phyloP scores from a whole-genome alignment of 2,329 filamentous ascomycete species.

The Pestalotiopsis sp. region DNA sequence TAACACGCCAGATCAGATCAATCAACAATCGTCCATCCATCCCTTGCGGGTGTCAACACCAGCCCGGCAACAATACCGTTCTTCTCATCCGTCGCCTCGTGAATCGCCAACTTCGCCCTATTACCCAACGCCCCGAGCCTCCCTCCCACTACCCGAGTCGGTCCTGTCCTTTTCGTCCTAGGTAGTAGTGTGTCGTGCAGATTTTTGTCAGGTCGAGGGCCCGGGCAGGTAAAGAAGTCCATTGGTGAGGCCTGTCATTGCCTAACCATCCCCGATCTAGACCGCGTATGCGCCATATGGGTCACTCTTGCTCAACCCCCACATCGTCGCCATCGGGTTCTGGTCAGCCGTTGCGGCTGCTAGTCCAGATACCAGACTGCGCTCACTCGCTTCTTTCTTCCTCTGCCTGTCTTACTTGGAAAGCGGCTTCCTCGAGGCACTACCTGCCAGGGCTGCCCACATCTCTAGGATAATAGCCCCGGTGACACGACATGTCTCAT shows the following conservation, averaged over 20 bases:
- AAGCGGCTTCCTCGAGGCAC: background rate
- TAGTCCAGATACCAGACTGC: background rate
- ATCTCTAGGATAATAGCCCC: background rate
- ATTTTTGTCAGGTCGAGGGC: background rate
- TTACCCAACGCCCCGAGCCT: background rate
- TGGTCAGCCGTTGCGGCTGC: background rate
- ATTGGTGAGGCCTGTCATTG: background rate
- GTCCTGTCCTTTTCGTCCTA: background rate
- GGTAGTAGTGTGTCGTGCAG: background rate
- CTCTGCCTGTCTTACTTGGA: background rate
- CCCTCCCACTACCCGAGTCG: background rate
- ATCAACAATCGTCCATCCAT: background rate
- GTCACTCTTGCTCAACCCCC: slow-evolving; percentile 4
- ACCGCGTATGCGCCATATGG: background rate
- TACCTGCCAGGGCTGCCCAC: background rate
- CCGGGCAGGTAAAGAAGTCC: background rate
- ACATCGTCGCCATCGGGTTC: slow-evolving; percentile 2
- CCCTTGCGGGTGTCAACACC: background rate
- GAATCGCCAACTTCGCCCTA: background rate
- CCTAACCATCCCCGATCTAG: background rate
- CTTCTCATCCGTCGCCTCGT: background rate
- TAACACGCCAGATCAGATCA: background rate
- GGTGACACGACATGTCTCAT: slow-evolving; percentile 4
- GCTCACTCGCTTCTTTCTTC: background rate
- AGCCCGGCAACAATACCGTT: background rate